Conservation (phyloP, 768 basidiomycete genomes). For the Suillus plorans region DNA sequence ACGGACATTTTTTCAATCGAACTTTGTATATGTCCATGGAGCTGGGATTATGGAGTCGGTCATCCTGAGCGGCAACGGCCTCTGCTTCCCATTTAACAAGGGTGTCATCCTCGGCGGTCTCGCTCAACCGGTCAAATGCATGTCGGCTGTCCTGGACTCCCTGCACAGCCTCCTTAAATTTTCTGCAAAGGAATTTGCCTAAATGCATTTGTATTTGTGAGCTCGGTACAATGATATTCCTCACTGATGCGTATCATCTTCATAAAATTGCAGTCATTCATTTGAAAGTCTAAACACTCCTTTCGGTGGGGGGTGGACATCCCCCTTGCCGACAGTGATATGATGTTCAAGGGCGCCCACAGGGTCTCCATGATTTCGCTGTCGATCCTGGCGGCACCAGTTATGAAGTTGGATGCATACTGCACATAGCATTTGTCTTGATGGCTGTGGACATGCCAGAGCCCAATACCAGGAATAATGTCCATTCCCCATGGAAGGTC, state of each 20-base stretch:
- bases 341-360: no score
- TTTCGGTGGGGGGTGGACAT: no score
- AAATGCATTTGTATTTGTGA: not conserved
- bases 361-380: constrained; percentile 21
- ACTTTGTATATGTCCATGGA: constrained; percentile 6
- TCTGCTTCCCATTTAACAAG: not conserved
- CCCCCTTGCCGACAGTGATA: no score
- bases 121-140: not conserved
- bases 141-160: not conserved
- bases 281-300: no score
- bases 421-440: constrained; percentile 1
- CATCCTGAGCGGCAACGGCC: not conserved
- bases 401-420: constrained; percentile 1
- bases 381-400: not conserved
- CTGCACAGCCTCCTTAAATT: not conserved
- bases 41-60: not conserved
- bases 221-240: not conserved
- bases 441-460: not conserved
- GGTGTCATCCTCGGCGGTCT: not conserved
- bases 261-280: not conserved
- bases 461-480: not conserved
- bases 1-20: constrained; percentile 3
- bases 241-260: constrained; percentile 19
- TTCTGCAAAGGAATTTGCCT: not conserved
- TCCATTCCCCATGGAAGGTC: not conserved